A percentile compares a stretch with the other conserved stretches of the same genome.
Evolutionary conservation across 1,139 yeast genomes (phyloP).

Genomic region (Diutina mesorugosa): DNA sequence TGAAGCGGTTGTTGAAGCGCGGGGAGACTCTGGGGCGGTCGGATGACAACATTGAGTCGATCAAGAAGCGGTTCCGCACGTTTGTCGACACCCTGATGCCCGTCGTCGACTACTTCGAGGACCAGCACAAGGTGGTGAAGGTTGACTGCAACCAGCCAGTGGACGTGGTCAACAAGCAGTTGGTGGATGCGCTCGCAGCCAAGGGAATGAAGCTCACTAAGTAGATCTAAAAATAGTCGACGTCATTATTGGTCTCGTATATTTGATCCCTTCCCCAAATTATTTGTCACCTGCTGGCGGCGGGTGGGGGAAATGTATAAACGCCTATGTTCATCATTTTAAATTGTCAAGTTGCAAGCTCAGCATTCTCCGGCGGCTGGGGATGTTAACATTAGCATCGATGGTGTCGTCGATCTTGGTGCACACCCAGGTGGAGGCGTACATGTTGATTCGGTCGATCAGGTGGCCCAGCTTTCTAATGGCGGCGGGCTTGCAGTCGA

Average conservation of each 20-base stretch:
- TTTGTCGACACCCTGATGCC: slow-evolving; percentile 91
- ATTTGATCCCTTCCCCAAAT: neutral
- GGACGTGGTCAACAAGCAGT: slow-evolving; percentile 65
- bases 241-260: neutral
- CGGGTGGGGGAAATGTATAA: neutral
- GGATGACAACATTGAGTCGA: slow-evolving; percentile 87
- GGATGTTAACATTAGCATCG: neutral
- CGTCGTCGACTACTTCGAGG: slow-evolving; percentile 73
- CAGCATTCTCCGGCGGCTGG: neutral
- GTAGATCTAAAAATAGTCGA: neutral
- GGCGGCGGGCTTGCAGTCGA: slow-evolving; percentile 55
- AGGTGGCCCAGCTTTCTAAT: slow-evolving; percentile 48
- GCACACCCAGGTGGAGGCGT: slow-evolving; percentile 81
- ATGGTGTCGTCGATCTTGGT: slow-evolving; percentile 27
- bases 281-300: no score
- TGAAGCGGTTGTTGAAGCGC: slow-evolving; percentile 71
- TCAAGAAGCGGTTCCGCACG: slow-evolving; percentile 76
- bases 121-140: slow-evolving; percentile 65
- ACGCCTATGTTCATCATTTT: neutral
- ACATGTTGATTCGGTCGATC: slow-evolving; percentile 77
- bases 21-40: slow-evolving; percentile 92
- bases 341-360: neutral
- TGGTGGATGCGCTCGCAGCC: slow-evolving; percentile 45
- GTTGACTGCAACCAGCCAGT: slow-evolving; percentile 72
- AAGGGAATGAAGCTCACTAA: slow-evolving; percentile 11